Base-by-base conservation (phyloP, 208 protist genomes). In the Leishmania amazonensis region DNA sequence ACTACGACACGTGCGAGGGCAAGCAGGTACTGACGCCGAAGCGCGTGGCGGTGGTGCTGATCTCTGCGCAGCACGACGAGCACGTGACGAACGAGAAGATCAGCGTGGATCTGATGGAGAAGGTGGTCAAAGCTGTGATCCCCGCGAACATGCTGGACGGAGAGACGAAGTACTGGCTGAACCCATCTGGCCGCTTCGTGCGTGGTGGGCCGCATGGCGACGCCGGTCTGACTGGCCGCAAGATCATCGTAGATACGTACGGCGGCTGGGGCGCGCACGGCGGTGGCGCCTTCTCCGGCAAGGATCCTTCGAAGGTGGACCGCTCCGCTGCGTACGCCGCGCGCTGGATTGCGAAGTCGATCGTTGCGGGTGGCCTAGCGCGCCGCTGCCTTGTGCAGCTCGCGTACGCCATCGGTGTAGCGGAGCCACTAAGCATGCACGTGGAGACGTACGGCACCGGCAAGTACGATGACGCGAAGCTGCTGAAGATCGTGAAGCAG, bases 221-320 rank as follows among this genome's bases (percentile, higher is more conserved):
- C 85, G 99, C 99, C 81, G 99, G 99, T 86, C 87, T 99, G 11
- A 99, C 99, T 77, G 99, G 99, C 79, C 94, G 99, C 85, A 99
- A 99, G 95, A 99, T 99, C 85, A 99, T 99, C 87, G 98, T 99
- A 71, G 99, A 99, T 85, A 99, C 98, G 7, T 99, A 99, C 89
- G 99, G 99, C 85, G 99, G 99, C 81, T 99, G 99, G 99, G 99
- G 99, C 71, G 99, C 99, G 40, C 99, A 99, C 92, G 99, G 99
- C 84, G 99, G 99, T 88, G 99, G 99, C 84, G 99, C 99, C 81
- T 99, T 99, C 97, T 99, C 99, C 54, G 99, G 99, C 80, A 99
- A 99, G 94, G 99, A 99, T 90, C 98, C 97, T 57, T 98, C 99
- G 75, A 99, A 99, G 95, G 99, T 99, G 58, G 99, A 99, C 90